Percentiles rank a stretch among this genome's conserved stretches.
These are phyloP conservation scores for Roridomyces roridus DNA, from an alignment of 768 basidiomycete genomes.

Conservation along the genomic window DNA sequence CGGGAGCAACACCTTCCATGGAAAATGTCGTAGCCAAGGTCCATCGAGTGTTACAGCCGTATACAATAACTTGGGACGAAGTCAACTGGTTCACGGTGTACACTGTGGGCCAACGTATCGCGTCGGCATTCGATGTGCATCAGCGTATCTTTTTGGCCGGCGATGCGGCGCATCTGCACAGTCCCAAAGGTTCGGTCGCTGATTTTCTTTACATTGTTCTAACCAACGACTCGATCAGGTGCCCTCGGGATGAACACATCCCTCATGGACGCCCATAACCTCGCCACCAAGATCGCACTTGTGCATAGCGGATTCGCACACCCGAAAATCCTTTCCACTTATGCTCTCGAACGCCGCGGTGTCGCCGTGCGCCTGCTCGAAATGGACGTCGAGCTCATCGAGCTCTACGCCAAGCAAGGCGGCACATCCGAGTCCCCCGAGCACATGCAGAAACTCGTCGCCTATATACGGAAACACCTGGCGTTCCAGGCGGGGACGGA, in stretches of 20 bases:
- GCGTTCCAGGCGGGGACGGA: constrained; percentile 16
- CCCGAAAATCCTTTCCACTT: background rate
- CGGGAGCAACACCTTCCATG: background rate
- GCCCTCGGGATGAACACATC: constrained; percentile 13
- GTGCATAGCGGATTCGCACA: constrained; percentile 1
- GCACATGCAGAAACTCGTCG: constrained; percentile 5
- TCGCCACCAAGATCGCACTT: constrained; percentile 8
- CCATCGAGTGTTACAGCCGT: constrained; percentile 6
- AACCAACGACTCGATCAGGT: background rate
- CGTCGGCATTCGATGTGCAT: background rate
- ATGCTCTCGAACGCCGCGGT: constrained; percentile 6
- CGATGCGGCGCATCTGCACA: constrained; percentile 10
- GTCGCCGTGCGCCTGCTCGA: constrained; percentile 1
- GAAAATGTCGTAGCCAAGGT: constrained; percentile 6
- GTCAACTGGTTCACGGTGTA: constrained; percentile 15
- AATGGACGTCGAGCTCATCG: constrained; percentile 8
- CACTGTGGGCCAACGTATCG: constrained; percentile 11
- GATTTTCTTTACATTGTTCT: background rate
- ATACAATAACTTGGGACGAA: constrained; percentile 5
- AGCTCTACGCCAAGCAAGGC: constrained; percentile 3
- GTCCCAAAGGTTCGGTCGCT: constrained; percentile 15
- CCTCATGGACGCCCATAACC: constrained; percentile 8
- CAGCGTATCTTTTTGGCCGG: constrained; percentile 5
- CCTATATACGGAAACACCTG: constrained; percentile 2
- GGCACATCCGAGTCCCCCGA: background rate